A percentile compares a stretch with the other conserved stretches of the same genome.
Conservation (phyloP, 1,139 yeast genomes). For the Taphrina wiesneri region DNA sequence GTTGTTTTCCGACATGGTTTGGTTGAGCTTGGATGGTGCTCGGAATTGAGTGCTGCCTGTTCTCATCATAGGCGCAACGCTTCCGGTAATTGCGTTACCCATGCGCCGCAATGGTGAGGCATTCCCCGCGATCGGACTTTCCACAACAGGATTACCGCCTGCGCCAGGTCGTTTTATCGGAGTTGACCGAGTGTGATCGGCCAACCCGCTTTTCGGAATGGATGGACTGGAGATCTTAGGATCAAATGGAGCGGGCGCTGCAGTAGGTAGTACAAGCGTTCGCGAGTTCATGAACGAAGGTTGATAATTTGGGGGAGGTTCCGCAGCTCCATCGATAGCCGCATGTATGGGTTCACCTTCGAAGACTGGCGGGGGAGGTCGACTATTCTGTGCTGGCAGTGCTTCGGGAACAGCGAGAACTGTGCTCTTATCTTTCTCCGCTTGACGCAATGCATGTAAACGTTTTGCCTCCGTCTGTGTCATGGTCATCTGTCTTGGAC, state of each 20-base stretch:
- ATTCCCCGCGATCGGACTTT: constrained; percentile 9
- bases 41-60: constrained; percentile 21
- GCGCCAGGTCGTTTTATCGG: constrained; percentile 35
- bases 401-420: not conserved
- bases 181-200: constrained; percentile 23
- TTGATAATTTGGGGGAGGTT: constrained; percentile 19
- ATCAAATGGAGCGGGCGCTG: constrained; percentile 24
- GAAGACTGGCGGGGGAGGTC: constrained; percentile 13
- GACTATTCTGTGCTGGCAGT: not conserved
- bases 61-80: constrained; percentile 5
- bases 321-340: constrained; percentile 13
- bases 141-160: constrained; percentile 10
- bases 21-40: constrained; percentile 19
- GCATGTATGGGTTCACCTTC: constrained; percentile 16
- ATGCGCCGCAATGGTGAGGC: constrained; percentile 20
- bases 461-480: constrained; percentile 26
- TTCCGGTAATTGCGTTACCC: constrained; percentile 3
- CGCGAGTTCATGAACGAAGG: constrained; percentile 28
- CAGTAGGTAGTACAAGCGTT: constrained; percentile 14
- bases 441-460: constrained; percentile 22
- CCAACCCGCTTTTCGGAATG: constrained; percentile 18
- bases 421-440: constrained; percentile 5
- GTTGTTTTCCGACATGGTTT: not conserved
- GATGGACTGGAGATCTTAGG: constrained; percentile 26
- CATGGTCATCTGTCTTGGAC: constrained; percentile 15